These are phyloP conservation scores for Russula brevipes DNA, from an alignment of 768 basidiomycete genomes.

Conservation along the genomic window DNA sequence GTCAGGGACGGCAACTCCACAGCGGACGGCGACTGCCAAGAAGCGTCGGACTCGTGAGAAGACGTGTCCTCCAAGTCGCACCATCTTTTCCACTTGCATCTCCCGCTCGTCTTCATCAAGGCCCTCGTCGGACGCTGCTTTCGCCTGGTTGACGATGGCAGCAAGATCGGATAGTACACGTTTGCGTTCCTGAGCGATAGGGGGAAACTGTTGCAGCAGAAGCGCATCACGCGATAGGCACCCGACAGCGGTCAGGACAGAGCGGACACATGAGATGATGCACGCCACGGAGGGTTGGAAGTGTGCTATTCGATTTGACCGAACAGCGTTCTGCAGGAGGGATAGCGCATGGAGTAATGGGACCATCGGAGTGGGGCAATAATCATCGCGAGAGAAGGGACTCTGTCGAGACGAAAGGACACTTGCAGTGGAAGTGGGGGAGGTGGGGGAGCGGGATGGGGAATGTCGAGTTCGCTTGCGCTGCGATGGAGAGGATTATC, in stretches of 20 bases:
- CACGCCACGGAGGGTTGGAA: slow-evolving; percentile 93
- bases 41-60: slow-evolving; percentile 78
- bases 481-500: slow-evolving; percentile 1
- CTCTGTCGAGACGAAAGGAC: slow-evolving; percentile 15
- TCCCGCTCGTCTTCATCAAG: slow-evolving; percentile 46
- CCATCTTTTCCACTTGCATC: slow-evolving; percentile 68
- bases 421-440: slow-evolving; percentile 13
- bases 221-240: slow-evolving; percentile 80
- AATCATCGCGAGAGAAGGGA: slow-evolving; percentile 29
- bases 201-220: slow-evolving; percentile 58
- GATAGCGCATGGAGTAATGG: slow-evolving; percentile 82
- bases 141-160: slow-evolving; percentile 74
- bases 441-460: slow-evolving; percentile 12
- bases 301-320: slow-evolving; percentile 69
- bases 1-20: slow-evolving; percentile 62
- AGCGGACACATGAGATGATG: slow-evolving; percentile 90
- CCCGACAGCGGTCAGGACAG: slow-evolving; percentile 75
- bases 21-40: slow-evolving; percentile 68
- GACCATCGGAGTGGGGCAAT: slow-evolving; percentile 74
- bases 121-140: slow-evolving; percentile 51
- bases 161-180: slow-evolving; percentile 77
- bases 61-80: slow-evolving; percentile 73
- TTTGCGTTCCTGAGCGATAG: slow-evolving; percentile 73
- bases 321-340: slow-evolving; percentile 79
- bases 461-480: slow-evolving; percentile 29